Percentiles rank a stretch among this genome's conserved stretches.
These are phyloP conservation scores for Coprinellus aureogranulatus DNA, from an alignment of 768 basidiomycete species.

Conservation along the genomic window DNA sequence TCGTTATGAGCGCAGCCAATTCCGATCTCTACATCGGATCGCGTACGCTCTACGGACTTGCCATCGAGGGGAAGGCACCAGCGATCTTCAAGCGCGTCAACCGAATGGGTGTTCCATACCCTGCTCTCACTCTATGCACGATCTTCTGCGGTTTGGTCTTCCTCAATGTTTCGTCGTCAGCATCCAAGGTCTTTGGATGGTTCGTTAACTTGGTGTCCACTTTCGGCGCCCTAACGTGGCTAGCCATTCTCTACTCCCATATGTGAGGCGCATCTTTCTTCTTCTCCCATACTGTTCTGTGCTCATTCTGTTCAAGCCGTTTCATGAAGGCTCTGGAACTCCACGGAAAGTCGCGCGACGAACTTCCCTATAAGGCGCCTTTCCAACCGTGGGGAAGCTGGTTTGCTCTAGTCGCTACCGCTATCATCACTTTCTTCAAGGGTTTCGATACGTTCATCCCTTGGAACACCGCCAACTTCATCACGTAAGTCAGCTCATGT, in stretches of 20 bases:
- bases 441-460: slow-evolving; percentile 51
- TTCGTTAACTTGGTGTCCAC: slow-evolving; percentile 50
- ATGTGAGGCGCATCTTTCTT: slow-evolving; percentile 40
- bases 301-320: slow-evolving; percentile 21
- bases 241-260: slow-evolving; percentile 56
- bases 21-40: slow-evolving; percentile 59
- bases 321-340: slow-evolving; percentile 46
- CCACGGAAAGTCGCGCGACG: slow-evolving; percentile 40
- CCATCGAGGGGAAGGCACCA: slow-evolving; percentile 50
- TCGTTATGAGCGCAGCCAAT: slow-evolving; percentile 63
- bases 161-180: slow-evolving; percentile 50
- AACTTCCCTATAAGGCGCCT: slow-evolving; percentile 53
- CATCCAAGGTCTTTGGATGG: slow-evolving; percentile 48
- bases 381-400: slow-evolving; percentile 62
- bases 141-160: slow-evolving; percentile 57
- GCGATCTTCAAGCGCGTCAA: slow-evolving; percentile 44
- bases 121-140: slow-evolving; percentile 52
- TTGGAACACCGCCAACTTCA: slow-evolving; percentile 54
- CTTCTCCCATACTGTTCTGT: neutral
- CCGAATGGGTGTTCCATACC: slow-evolving; percentile 47
- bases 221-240: slow-evolving; percentile 49
- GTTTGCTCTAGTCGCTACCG: slow-evolving; percentile 54
- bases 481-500: slow-evolving; percentile 46
- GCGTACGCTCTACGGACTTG: slow-evolving; percentile 47
- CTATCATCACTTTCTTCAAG: slow-evolving; percentile 57